Evolutionary conservation across 2,329 filamentous ascomycete genomes (phyloP).

Genomic region (Fusarium tupiense): DNA sequence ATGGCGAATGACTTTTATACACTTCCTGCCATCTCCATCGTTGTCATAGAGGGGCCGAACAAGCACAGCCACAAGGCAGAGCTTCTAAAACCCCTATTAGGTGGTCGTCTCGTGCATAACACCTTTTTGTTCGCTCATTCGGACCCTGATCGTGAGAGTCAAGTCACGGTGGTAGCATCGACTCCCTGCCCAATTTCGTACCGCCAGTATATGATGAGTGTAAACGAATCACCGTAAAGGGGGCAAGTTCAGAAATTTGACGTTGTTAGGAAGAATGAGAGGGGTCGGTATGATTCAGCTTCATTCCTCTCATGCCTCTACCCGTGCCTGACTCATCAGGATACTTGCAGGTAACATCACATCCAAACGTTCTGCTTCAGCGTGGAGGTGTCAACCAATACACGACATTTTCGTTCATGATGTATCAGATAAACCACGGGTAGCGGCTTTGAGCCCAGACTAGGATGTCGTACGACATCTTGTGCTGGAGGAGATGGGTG

Average conservation of each 20-base stretch:
- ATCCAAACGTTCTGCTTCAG: not conserved
- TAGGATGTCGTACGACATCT: slow-evolving; percentile 19
- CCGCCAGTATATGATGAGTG: not conserved
- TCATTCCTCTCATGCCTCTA: slow-evolving; percentile 21
- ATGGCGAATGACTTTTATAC: not conserved
- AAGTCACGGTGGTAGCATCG: not conserved
- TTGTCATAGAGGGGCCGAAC: not conserved
- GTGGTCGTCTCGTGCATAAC: slow-evolving; percentile 1
- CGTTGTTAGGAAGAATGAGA: not conserved
- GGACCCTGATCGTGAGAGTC: not conserved
- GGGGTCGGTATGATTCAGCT: not conserved
- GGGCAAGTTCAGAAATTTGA: not conserved
- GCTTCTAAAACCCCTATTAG: not conserved
- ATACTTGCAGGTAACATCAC: not conserved
- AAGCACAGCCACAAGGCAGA: not conserved
- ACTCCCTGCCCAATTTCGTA: not conserved
- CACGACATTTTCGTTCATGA: not conserved
- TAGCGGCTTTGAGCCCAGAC: slow-evolving; percentile 9
- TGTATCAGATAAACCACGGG: not conserved
- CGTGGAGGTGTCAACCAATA: not conserved
- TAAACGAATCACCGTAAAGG: not conserved
- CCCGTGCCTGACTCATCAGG: slow-evolving; percentile 13
- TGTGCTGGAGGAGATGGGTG: not conserved
- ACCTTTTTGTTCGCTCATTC: not conserved
- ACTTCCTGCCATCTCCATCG: not conserved